phyloP scores from a whole-genome alignment of 2,329 filamentous ascomycete species.

The Fonsecaea erecta region DNA sequence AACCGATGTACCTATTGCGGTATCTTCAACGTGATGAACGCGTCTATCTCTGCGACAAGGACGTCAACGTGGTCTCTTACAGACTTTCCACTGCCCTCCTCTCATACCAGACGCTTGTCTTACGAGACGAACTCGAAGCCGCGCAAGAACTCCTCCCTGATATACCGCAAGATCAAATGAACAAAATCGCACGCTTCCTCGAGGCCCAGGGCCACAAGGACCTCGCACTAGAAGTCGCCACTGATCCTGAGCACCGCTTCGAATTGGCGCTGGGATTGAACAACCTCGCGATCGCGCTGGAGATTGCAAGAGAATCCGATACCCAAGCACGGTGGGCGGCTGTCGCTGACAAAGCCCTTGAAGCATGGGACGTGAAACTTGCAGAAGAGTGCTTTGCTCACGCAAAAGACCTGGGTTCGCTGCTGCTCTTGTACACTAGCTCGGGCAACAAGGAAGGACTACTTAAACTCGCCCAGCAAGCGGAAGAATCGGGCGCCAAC shows the following conservation, averaged over 20 bases:
- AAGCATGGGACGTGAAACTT: constrained; percentile 82
- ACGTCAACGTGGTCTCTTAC: constrained; percentile 89
- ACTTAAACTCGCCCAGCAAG: constrained; percentile 71
- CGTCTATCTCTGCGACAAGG: constrained; percentile 94
- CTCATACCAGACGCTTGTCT: constrained; percentile 94
- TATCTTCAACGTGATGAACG: constrained; percentile 95
- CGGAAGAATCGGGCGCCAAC: constrained; percentile 76
- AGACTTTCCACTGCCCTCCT: constrained; percentile 88
- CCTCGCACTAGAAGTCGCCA: constrained; percentile 89
- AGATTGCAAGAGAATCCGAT: constrained; percentile 80
- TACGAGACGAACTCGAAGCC: constrained; percentile 90
- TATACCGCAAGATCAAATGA: constrained; percentile 90
- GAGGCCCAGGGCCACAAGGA: constrained; percentile 98
- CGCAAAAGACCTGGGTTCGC: constrained; percentile 85
- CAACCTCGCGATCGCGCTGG: constrained; percentile 81
- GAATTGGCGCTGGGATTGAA: constrained; percentile 84
- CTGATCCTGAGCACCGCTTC: constrained; percentile 94
- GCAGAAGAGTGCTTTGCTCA: constrained; percentile 92
- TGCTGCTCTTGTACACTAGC: constrained; percentile 86
- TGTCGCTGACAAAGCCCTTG: constrained; percentile 87
- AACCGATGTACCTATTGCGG: constrained; percentile 90
- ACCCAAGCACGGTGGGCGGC: constrained; percentile 98
- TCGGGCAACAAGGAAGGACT: constrained; percentile 80
- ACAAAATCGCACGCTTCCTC: constrained; percentile 96
- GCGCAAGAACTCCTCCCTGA: constrained; percentile 82